Percentiles rank a stretch among this genome's conserved stretches.
phyloP scores from a whole-genome alignment of 2,329 filamentous ascomycete species.

The Colletotrichum falcatum region DNA sequence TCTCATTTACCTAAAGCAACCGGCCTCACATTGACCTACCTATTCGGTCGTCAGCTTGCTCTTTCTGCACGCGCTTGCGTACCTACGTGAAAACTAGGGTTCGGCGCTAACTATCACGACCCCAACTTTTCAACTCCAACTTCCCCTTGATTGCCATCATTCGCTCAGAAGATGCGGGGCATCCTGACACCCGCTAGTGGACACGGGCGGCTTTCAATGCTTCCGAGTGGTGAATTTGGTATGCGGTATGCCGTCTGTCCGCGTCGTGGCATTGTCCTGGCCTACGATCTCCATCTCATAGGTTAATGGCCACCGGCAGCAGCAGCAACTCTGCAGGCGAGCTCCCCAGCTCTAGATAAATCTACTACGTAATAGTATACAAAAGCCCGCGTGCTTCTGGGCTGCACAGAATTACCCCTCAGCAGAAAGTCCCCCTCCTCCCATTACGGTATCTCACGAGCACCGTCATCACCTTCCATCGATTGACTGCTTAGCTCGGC shows the following conservation, averaged over 20 bases:
- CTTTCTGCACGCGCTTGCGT: too few species aligned
- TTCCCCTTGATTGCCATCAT: neutral
- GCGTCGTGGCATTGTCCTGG: slow-evolving; percentile 21
- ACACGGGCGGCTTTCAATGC: slow-evolving; percentile 32
- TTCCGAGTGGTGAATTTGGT: slow-evolving; percentile 29
- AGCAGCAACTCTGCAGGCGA: slow-evolving; percentile 35
- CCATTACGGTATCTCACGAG: neutral
- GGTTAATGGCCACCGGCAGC: slow-evolving; percentile 13
- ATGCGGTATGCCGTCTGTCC: slow-evolving; percentile 18
- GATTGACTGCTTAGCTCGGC: neutral
- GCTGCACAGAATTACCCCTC: slow-evolving; percentile 1
- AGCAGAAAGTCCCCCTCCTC: neutral
- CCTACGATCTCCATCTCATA: slow-evolving; percentile 22
- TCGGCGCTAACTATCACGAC: neutral
- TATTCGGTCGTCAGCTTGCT: too few species aligned
- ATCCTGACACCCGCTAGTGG: slow-evolving; percentile 11
- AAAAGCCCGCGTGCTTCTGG: neutral
- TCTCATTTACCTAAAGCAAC: neutral
- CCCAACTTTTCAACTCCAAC: slow-evolving; percentile 3
- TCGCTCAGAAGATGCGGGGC: slow-evolving; percentile 24
- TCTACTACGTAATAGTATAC: neutral
- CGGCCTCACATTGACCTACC: neutral
- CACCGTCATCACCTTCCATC: neutral
- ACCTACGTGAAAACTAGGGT: too few species aligned
- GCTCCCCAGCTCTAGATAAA: neutral